Conservation (phyloP, 495 filamentous ascomycete species). For the Penicillium angulare region DNA sequence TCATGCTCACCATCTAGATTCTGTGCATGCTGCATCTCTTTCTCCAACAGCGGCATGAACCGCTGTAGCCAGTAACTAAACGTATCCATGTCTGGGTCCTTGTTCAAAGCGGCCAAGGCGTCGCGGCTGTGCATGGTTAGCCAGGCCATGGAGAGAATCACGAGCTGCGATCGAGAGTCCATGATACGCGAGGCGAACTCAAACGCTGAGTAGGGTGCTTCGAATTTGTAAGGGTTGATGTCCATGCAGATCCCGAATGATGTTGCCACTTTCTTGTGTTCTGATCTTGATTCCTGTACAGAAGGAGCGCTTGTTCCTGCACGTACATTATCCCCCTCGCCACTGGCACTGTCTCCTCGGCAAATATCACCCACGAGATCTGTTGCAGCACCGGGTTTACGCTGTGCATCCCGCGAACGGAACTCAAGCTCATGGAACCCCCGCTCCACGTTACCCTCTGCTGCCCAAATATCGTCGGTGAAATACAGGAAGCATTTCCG, state of each 20-base stretch:
- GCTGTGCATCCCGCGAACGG: not conserved
- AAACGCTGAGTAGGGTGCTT: slow-evolving; percentile 71
- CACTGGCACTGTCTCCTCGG: not conserved
- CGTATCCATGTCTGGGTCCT: slow-evolving; percentile 72
- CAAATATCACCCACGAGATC: not conserved
- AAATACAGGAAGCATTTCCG: slow-evolving; percentile 88
- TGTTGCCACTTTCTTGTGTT: slow-evolving; percentile 45
- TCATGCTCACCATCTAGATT: slow-evolving; percentile 21
- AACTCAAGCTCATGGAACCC: slow-evolving; percentile 40
- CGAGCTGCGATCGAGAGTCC: slow-evolving; percentile 62
- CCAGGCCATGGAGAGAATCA: slow-evolving; percentile 90
- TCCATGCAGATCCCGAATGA: slow-evolving; percentile 89
- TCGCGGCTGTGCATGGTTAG: slow-evolving; percentile 51
- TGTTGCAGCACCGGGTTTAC: not conserved
- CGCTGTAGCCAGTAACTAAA: slow-evolving; percentile 89
- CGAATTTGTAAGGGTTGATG: slow-evolving; percentile 70
- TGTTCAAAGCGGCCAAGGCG: slow-evolving; percentile 43
- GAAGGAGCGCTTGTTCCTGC: not conserved
- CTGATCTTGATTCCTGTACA: not conserved
- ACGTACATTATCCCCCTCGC: not conserved
- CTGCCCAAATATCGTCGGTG: slow-evolving; percentile 89
- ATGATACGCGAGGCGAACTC: slow-evolving; percentile 84
- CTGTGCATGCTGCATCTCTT: slow-evolving; percentile 39
- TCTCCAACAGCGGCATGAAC: slow-evolving; percentile 67
- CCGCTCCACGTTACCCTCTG: slow-evolving; percentile 65